Conservation (phyloP, 202 grass and related monocot species). For the Musa balbisiana region DNA sequence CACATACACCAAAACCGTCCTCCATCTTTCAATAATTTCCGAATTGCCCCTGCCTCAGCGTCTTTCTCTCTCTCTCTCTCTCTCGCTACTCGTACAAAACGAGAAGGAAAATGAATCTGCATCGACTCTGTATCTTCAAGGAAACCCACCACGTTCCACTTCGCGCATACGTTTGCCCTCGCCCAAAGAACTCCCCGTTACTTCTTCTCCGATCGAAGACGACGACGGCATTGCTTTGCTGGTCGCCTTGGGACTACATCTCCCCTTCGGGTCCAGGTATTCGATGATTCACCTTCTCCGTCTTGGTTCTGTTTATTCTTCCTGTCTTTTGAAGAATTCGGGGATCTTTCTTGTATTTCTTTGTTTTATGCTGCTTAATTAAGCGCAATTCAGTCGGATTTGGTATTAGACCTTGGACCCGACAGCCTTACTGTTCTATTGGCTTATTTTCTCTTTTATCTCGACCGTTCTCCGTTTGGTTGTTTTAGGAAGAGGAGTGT, state of each 20-base stretch:
- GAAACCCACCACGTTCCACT: background rate
- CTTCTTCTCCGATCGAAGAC: background rate
- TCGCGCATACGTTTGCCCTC: background rate
- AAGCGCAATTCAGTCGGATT: background rate
- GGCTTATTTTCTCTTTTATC: background rate
- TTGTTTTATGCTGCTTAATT: background rate
- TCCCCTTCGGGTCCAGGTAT: background rate
- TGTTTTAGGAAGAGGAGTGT: too few relatives aligned
- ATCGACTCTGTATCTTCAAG: background rate
- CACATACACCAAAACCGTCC: too few relatives aligned
- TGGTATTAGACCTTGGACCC: background rate
- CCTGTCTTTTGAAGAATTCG: background rate
- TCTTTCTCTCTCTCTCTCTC: too few relatives aligned
- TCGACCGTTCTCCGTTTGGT: background rate
- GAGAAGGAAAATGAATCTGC: background rate
- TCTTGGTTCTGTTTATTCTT: background rate
- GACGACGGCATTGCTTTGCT: background rate
- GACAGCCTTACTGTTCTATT: background rate
- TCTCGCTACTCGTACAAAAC: background rate
- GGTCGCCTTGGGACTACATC: background rate
- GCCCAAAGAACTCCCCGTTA: too few relatives aligned
- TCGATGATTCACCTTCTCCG: background rate
- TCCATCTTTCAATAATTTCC: too few relatives aligned
- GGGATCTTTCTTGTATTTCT: background rate
- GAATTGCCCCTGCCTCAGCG: too few relatives aligned